Evolutionary conservation across 2,329 filamentous ascomycete species (phyloP), one percentile per base, ranked within the genome.

Genomic region (Penicillium sp.): DNA sequence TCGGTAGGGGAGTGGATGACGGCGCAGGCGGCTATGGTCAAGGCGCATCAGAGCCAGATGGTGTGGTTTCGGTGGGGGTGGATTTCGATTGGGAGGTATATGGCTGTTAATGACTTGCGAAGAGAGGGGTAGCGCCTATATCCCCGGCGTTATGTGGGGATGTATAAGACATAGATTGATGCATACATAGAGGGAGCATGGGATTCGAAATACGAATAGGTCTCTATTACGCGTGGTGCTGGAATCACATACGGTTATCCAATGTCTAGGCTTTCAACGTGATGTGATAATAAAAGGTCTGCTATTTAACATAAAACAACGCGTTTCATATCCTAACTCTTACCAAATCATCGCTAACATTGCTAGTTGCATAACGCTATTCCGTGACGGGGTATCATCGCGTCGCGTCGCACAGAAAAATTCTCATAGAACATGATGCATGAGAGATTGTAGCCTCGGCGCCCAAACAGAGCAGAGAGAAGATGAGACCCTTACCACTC

Each of bases 21-120:
- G 31, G 94, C 92, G 7, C 90, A 93, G 81, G 84, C 82, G 58
- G 93, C 95, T 35, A 99, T 99, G 95, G 93, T 91, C 1, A 84
- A 85, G 58, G 94, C 91, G 30, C 95, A 99, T 81, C 84, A 88
- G 79, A 97, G 93, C 77, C 95, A 99, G 84, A 99, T 99, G 95
- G 87, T 91, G 44, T 99, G 95, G 95, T 99, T 98, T 75, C 87
- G 95, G 7, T 98, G 93, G 86, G 92, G 93, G 3, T 99, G 93
- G 93, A 97, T 99, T 73, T 85, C 87, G 0, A 75, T 97, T 61
- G 95, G 93, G 71, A 84, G 95, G 64, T 99, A 98, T 79, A 98
- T 99, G 95, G 86, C 93, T 61, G 86, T 98, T 35, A 99, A 99
- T 78, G 93, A 98, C 75, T 75, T 99, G 78, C 85, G 83, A 72